phyloP scores from a whole-genome alignment of 2,329 filamentous ascomycete species.

The Penicillium oxalicum region DNA sequence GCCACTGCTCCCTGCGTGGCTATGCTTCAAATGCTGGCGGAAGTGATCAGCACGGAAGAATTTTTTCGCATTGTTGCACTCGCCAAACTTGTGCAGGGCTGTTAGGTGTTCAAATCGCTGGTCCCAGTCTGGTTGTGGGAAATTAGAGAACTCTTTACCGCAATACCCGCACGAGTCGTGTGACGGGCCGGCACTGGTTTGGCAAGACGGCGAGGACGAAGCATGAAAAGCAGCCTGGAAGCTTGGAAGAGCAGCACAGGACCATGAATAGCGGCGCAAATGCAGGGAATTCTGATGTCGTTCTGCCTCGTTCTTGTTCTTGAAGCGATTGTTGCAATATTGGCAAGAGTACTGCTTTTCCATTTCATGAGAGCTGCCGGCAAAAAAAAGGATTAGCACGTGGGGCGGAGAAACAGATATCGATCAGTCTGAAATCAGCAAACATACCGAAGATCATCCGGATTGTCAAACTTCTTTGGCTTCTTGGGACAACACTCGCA shows the following conservation, averaged over 20 bases:
- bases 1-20: slow-evolving; percentile 88
- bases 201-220: slow-evolving; percentile 49
- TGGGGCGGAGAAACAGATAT: too few relatives aligned
- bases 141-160: slow-evolving; percentile 78
- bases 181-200: slow-evolving; percentile 32
- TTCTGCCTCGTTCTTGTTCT: slow-evolving; percentile 98
- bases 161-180: slow-evolving; percentile 88
- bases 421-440: too few relatives aligned
- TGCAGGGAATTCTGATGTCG: slow-evolving; percentile 94
- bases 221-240: slow-evolving; percentile 82
- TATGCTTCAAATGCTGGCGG: slow-evolving; percentile 95
- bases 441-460: slow-evolving; percentile 71
- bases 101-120: slow-evolving; percentile 79
- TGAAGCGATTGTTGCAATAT: slow-evolving; percentile 92
- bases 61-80: slow-evolving; percentile 98
- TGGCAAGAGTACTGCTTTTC: slow-evolving; percentile 95
- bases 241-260: slow-evolving; percentile 74
- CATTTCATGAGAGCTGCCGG: slow-evolving; percentile 69
- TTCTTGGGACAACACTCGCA: slow-evolving; percentile 97
- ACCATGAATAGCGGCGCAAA: slow-evolving; percentile 90
- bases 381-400: too few relatives aligned
- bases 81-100: slow-evolving; percentile 89
- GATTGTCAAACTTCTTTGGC: slow-evolving; percentile 86
- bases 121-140: slow-evolving; percentile 78
- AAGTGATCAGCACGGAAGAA: slow-evolving; percentile 98